phyloP scores from a whole-genome alignment of 1,284 basidiomycete species.

The Trichosporon sp. region DNA sequence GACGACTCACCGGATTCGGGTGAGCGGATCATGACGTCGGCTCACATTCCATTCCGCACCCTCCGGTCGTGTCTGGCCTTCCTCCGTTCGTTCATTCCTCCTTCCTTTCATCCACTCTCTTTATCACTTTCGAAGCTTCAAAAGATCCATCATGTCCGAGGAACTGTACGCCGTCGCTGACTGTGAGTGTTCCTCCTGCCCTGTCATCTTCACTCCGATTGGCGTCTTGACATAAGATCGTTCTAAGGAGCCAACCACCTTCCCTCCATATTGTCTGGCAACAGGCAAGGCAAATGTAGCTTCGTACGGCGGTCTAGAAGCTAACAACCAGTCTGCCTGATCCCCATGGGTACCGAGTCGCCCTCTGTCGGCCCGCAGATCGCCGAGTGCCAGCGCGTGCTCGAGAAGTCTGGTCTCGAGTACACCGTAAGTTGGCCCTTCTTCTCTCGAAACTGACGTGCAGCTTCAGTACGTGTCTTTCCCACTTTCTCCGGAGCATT shows the following conservation, averaged over 20 bases:
- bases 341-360: constrained; percentile 54
- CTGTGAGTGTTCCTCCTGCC: constrained; percentile 26
- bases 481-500: too few species aligned
- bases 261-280: too few species aligned
- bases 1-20: background rate
- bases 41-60: constrained; percentile 13
- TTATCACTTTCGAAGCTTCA: background rate
- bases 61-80: background rate
- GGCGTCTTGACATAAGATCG: too few species aligned
- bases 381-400: constrained; percentile 69
- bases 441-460: background rate
- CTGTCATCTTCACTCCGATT: background rate
- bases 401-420: constrained; percentile 76
- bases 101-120: background rate
- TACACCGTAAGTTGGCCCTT: constrained; percentile 65
- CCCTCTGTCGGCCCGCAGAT: constrained; percentile 58
- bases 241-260: too few species aligned
- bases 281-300: background rate
- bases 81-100: background rate
- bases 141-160: constrained; percentile 5
- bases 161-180: constrained; percentile 38
- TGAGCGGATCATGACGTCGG: constrained; percentile 12
- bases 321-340: constrained; percentile 52
- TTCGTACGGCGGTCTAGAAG: background rate
- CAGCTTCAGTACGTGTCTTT: constrained; percentile 61